Evolutionary conservation across 441 rosid species (phyloP).

Genomic region (Erodium trifolium): DNA sequence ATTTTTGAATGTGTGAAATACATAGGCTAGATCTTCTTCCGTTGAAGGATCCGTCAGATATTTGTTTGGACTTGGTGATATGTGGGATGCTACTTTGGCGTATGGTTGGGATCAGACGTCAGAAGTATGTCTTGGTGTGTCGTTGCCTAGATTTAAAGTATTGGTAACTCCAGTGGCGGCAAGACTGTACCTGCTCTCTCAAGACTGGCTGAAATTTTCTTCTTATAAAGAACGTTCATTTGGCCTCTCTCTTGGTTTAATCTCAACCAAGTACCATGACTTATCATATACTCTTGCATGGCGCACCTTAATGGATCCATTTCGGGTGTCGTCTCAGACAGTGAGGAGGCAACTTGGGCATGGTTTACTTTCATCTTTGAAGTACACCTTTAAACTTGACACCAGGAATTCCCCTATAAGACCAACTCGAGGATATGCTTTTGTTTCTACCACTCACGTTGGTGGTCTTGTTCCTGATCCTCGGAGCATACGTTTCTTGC

Average conservation of each 20-base stretch:
- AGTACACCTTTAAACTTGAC: conserved; percentile 68
- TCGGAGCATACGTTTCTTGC: conserved; percentile 64
- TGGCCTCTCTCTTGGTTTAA: conserved; percentile 79
- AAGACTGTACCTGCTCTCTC: conserved; percentile 60
- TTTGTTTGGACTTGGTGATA: conserved; percentile 81
- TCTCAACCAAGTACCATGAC: conserved; percentile 61
- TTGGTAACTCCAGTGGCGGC: conserved; percentile 54
- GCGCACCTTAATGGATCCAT: conserved; percentile 78
- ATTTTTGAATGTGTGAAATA: conserved; percentile 13
- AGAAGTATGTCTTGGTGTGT: conserved; percentile 74
- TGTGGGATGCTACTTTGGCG: conserved; percentile 77
- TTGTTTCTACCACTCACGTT: conserved; percentile 62
- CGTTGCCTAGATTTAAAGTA: conserved; percentile 64
- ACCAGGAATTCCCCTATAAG: conserved; percentile 62
- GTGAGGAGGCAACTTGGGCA: conserved; percentile 89
- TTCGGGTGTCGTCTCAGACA: conserved; percentile 48
- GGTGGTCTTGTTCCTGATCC: conserved; percentile 90
- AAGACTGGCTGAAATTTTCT: conserved; percentile 79
- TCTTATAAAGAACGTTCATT: conserved; percentile 72
- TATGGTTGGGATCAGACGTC: conserved; percentile 72
- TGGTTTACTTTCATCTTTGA: conserved; percentile 63
- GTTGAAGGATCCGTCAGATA: conserved; percentile 73
- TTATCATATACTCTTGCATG: conserved; percentile 64
- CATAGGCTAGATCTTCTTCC: conserved; percentile 72
- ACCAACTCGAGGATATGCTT: conserved; percentile 77